Base-by-base conservation (phyloP, 192 early-diverging fungal genomes). In the Phycomyces nitens region DNA sequence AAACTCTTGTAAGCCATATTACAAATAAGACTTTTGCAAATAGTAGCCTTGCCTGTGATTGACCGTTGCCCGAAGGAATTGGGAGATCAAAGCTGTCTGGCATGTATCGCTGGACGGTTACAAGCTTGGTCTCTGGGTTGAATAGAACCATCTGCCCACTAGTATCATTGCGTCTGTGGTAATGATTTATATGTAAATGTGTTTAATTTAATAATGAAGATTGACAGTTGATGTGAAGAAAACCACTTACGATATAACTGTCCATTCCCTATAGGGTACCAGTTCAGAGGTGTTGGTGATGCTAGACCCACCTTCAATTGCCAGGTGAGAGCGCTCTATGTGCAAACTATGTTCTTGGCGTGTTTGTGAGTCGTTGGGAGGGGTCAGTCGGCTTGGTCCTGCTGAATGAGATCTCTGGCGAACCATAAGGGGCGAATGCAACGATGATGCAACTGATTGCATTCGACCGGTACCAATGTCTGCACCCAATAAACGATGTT, bases 61-160 rank as follows among this genome's bases (percentile, higher is more conserved):
- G 29, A 14, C 2, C 14, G 23, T 16, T 38, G 22, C 0, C 3
- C 29, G 53, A 38, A 1, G 56, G 21, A 62, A 66, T 9, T 14
- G 21, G 38, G 24, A 43, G 55, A 5, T 58, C 11, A 27, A 23
- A 29, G 9, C 52, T 50, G 29, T 62, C 72, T 21, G 66, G 58
- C 62, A 29, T 66, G 56, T 39, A 72, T 41, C 60, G 76, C 60
- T 76, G 76, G 43, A 80, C 80, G 58, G 73, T 79, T 15, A 84
- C 76, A 24, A 59, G 74, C 60, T 73, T 76, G 38, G 72, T 80
- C 27, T 84, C 80, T 12, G 80, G 77, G 66, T 90, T 88, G 53
- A 85, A 90, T 8, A 92, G 70, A 0, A 92, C 90, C 12, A 85
- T 68, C 21, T 89, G 82, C 18, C 81, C 82, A 22, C 56, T 43